Evolutionary conservation across 1,139 yeast genomes (phyloP).

Genomic region (Dujonia santamariae): DNA sequence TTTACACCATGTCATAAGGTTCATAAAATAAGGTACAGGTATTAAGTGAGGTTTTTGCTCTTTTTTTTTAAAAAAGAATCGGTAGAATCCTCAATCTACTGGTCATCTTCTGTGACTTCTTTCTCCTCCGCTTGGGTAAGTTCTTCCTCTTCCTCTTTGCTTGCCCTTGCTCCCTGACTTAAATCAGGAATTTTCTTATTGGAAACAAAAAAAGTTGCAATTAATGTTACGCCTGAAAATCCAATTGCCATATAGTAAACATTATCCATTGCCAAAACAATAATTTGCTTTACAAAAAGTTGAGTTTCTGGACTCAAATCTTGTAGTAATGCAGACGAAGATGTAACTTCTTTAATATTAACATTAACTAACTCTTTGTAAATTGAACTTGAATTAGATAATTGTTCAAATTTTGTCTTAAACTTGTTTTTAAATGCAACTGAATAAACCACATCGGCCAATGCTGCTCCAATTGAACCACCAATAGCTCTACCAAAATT

Average conservation of each 20-base stretch:
- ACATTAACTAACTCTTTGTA: slow-evolving; percentile 18
- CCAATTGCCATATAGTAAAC: slow-evolving; percentile 33
- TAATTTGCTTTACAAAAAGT: slow-evolving; percentile 23
- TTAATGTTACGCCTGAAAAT: slow-evolving; percentile 19
- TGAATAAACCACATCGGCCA: slow-evolving; percentile 35
- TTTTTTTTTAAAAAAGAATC: too few species aligned
- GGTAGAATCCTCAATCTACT: too few species aligned
- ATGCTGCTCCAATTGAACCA: slow-evolving; percentile 29
- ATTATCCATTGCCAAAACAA: slow-evolving; percentile 29
- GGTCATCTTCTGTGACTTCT: too few species aligned
- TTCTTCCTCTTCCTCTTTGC: not conserved
- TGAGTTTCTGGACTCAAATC: slow-evolving; percentile 23
- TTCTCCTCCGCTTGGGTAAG: too few species aligned
- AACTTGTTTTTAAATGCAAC: slow-evolving; percentile 22
- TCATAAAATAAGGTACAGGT: too few species aligned
- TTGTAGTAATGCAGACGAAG: slow-evolving; percentile 18
- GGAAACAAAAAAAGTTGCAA: slow-evolving; percentile 23
- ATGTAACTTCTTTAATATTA: slow-evolving; percentile 14
- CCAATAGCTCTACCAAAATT: slow-evolving; percentile 31
- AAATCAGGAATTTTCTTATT: slow-evolving; percentile 27
- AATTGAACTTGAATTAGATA: slow-evolving; percentile 15
- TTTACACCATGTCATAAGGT: too few species aligned
- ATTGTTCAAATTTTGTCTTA: slow-evolving; percentile 14
- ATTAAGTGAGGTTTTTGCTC: too few species aligned
- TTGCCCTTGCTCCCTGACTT: slow-evolving; percentile 6